Evolutionary conservation across 1,284 basidiomycete species (phyloP).

Genomic region (Puccinia hordei): DNA sequence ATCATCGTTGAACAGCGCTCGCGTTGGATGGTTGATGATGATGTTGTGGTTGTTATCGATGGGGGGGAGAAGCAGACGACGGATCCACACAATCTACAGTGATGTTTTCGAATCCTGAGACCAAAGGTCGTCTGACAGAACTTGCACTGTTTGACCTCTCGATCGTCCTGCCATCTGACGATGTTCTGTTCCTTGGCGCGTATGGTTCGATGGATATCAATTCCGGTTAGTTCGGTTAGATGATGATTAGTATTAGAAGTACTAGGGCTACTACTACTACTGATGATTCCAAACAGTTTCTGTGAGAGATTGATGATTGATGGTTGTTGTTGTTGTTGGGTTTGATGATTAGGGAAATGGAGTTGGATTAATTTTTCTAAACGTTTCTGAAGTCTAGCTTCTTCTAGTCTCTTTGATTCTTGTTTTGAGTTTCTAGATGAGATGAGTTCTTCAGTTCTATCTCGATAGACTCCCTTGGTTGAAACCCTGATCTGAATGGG

Average conservation of each 20-base stretch:
- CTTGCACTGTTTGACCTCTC: constrained; percentile 70
- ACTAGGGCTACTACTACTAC: too few relatives aligned
- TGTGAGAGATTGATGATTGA: constrained; percentile 4
- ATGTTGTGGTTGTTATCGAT: too few relatives aligned
- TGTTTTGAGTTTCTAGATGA: constrained; percentile 62
- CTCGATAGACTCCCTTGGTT: constrained; percentile 74
- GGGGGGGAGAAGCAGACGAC: constrained; percentile 86
- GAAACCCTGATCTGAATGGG: constrained; percentile 56
- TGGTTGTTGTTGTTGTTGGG: background rate
- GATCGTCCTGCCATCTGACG: constrained; percentile 91
- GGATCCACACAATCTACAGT: constrained; percentile 89
- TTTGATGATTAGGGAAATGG: constrained; percentile 17
- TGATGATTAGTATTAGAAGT: too few relatives aligned
- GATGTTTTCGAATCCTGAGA: constrained; percentile 89
- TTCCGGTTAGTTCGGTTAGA: too few relatives aligned
- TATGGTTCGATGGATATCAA: too few relatives aligned
- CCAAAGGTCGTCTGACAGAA: constrained; percentile 69
- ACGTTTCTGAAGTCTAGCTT: constrained; percentile 39
- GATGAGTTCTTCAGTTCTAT: constrained; percentile 76
- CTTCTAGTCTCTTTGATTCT: constrained; percentile 42
- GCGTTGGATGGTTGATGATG: background rate
- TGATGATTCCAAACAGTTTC: background rate
- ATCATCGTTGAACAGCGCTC: constrained; percentile 38
- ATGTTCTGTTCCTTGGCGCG: constrained; percentile 74
- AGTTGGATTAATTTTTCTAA: constrained; percentile 42